These are phyloP conservation scores for Meripilus lineatus DNA, from an alignment of 1,284 basidiomycete genomes.

Conservation along the genomic window DNA sequence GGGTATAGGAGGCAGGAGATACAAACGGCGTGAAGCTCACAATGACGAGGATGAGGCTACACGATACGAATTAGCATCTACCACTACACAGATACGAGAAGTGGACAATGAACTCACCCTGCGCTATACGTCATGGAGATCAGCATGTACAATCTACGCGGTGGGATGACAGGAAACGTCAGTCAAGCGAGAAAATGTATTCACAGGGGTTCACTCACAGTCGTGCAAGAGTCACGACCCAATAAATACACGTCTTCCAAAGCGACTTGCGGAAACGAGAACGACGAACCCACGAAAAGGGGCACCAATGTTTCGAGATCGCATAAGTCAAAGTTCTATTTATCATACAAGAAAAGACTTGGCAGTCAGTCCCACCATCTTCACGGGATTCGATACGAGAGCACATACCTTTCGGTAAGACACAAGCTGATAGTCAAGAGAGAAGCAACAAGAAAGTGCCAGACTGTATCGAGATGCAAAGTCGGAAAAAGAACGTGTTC, in stretches of 20 bases:
- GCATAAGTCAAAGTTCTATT: conserved; percentile 47
- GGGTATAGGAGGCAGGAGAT: neutral
- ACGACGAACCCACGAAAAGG: conserved; percentile 29
- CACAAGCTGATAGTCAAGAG: conserved; percentile 47
- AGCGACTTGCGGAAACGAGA: conserved; percentile 41
- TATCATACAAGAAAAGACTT: neutral
- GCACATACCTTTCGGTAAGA: conserved; percentile 48
- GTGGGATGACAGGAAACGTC: conserved; percentile 7
- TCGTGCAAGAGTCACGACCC: conserved; percentile 49
- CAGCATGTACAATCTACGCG: conserved; percentile 60
- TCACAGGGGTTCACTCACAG: conserved; percentile 50
- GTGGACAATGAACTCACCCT: conserved; percentile 41
- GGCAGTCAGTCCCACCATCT: conserved; percentile 7
- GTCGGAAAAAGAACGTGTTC: conserved; percentile 54
- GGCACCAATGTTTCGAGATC: conserved; percentile 43
- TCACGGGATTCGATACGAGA: neutral
- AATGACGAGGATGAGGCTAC: too few species aligned
- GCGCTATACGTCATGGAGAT: conserved; percentile 63
- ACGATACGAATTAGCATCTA: neutral
- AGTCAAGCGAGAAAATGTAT: too few species aligned
- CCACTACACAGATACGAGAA: neutral
- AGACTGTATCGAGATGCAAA: conserved; percentile 45
- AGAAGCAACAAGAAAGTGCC: conserved; percentile 38
- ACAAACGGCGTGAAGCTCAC: too few species aligned
- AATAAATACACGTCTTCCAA: conserved; percentile 53